Percentiles rank a stretch among this genome's conserved stretches.
phyloP scores from a whole-genome alignment of 2,329 filamentous ascomycete species.

The Chaetomium globosum region DNA sequence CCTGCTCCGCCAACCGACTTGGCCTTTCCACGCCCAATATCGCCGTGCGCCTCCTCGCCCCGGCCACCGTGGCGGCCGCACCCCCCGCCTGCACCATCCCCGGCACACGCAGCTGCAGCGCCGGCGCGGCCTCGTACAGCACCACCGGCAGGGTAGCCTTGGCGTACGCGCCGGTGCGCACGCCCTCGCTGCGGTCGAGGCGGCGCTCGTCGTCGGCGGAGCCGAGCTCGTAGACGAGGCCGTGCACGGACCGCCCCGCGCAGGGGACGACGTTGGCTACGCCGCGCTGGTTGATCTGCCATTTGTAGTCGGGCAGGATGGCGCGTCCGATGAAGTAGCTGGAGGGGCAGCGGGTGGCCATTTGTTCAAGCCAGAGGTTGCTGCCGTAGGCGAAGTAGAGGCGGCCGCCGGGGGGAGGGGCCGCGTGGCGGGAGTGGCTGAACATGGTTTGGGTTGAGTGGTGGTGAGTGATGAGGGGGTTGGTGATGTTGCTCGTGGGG shows the following conservation, averaged over 20 bases:
- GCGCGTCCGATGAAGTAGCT: background rate
- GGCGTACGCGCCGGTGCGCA: background rate
- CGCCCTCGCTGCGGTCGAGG: constrained; percentile 11
- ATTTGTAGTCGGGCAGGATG: background rate
- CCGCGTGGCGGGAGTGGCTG: background rate
- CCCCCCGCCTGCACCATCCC: background rate
- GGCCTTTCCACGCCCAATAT: background rate
- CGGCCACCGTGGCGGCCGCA: background rate
- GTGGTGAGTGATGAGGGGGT: too few species aligned
- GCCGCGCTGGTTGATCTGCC: constrained; percentile 5
- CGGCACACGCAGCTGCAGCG: background rate
- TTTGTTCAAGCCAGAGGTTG: background rate
- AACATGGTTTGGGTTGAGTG: background rate
- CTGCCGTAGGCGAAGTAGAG: constrained; percentile 7
- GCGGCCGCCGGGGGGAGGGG: background rate
- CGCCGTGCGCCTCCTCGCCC: background rate
- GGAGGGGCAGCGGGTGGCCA: background rate
- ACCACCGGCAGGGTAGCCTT: background rate
- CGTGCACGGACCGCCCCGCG: background rate
- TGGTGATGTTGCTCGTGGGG: background rate
- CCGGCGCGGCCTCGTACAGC: background rate
- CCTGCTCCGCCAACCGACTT: background rate
- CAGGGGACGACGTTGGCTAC: background rate
- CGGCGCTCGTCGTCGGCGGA: background rate
- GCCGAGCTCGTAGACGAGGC: background rate